Evolutionary conservation across 768 basidiomycete genomes (phyloP).

Genomic region (Suillus subluteus): DNA sequence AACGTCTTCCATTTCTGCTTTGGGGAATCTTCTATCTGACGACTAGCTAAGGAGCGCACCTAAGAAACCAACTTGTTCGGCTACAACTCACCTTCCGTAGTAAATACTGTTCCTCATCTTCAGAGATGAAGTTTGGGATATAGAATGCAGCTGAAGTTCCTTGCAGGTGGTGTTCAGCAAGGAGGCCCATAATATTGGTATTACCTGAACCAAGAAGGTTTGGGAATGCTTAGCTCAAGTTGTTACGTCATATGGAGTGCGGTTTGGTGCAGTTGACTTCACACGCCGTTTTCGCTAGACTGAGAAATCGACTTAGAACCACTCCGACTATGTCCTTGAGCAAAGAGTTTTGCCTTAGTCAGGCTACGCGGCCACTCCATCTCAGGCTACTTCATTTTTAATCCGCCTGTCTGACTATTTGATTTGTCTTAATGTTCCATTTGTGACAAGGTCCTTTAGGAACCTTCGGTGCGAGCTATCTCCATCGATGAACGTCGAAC

Average conservation of each 20-base stretch:
- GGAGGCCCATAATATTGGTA: neutral
- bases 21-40: constrained; percentile 78
- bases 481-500: neutral
- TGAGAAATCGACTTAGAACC: too few relatives aligned
- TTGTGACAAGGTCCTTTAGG: neutral
- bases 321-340: neutral
- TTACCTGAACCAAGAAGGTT: neutral
- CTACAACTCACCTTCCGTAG: constrained; percentile 64
- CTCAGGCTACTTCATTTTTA: neutral
- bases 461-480: neutral
- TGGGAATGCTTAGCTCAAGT: neutral
- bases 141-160: constrained; percentile 57
- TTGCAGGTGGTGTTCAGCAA: constrained; percentile 33
- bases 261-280: neutral
- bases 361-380: neutral
- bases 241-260: neutral
- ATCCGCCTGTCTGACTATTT: neutral
- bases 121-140: constrained; percentile 76
- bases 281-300: neutral
- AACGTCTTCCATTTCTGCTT: constrained; percentile 82
- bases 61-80: constrained; percentile 9
- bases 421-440: neutral
- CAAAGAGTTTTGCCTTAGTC: neutral
- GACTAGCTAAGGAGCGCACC: constrained; percentile 13
- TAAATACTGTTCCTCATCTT: constrained; percentile 78